These are phyloP conservation scores for Piper longum DNA, from an alignment of 164 flowering plant genomes.

Conservation along the genomic window DNA sequence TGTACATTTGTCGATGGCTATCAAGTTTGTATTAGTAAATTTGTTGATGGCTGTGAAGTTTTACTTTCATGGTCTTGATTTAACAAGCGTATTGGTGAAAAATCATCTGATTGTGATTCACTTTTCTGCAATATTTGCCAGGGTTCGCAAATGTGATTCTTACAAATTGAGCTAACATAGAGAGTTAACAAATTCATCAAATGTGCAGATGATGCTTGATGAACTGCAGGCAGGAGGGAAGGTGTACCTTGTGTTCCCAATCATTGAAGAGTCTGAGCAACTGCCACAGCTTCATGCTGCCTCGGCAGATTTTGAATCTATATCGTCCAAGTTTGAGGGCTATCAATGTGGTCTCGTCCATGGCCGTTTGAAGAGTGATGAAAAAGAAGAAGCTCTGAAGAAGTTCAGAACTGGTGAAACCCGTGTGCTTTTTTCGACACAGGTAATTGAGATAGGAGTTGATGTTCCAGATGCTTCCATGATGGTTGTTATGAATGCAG, in stretches of 20 bases:
- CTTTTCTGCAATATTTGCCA: no score
- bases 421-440: constrained; percentile 71
- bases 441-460: constrained; percentile 92
- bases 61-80: no score
- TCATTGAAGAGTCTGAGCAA: constrained; percentile 81
- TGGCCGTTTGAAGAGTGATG: constrained; percentile 80
- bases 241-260: constrained; percentile 73
- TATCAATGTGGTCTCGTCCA: constrained; percentile 73
- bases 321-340: constrained; percentile 40
- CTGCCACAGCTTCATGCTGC: constrained; percentile 92
- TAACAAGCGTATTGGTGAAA: no score
- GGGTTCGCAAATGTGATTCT: neutral
- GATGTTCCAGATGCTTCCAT: constrained; percentile 95
- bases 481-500: constrained; percentile 99
- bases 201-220: constrained; percentile 59
- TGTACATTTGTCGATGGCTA: no score
- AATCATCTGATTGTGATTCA: no score
- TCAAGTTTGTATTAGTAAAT: no score
- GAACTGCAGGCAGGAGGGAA: constrained; percentile 64
- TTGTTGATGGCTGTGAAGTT: no score
- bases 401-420: constrained; percentile 67
- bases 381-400: constrained; percentile 62
- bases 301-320: constrained; percentile 46
- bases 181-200: neutral
- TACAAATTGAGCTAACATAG: neutral